Evolutionary conservation across 306 rosid species (phyloP).

Genomic region (Begonia fuchsioides): DNA sequence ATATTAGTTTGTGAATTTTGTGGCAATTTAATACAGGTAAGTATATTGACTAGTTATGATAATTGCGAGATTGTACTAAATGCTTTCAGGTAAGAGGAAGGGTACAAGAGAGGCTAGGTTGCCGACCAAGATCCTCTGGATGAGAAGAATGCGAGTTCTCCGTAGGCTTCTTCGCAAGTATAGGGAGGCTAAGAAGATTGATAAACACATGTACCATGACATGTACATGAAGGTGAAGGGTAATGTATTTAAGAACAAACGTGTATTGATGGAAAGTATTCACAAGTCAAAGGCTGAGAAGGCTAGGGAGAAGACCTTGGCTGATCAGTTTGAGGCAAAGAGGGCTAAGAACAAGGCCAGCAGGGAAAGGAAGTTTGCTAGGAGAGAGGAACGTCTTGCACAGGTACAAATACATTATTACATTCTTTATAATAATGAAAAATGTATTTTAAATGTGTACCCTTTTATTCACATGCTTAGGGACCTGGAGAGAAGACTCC

Average conservation of each 20-base stretch:
- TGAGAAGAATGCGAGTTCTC: conserved; percentile 95
- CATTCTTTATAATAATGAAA: neutral
- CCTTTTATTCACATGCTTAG: conserved; percentile 11
- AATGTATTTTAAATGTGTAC: neutral
- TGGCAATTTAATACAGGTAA: too few relatives aligned
- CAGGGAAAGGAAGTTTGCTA: conserved; percentile 70
- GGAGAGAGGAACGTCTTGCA: conserved; percentile 93
- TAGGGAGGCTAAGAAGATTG: conserved; percentile 81
- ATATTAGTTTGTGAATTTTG: too few relatives aligned
- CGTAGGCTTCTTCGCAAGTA: conserved; percentile 95
- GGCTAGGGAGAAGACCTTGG: conserved; percentile 91
- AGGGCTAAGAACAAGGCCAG: conserved; percentile 98
- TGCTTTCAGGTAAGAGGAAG: conserved; percentile 62
- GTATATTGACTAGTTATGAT: too few relatives aligned
- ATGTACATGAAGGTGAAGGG: conserved; percentile 99
- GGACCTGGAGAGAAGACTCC: conserved; percentile 67
- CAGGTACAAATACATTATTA: conserved; percentile 26
- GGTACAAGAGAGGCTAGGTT: conserved; percentile 99
- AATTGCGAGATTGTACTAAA: too few relatives aligned
- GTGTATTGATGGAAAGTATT: conserved; percentile 93
- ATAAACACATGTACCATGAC: conserved; percentile 96
- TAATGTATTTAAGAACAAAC: conserved; percentile 89
- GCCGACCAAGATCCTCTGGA: conserved; percentile 90
- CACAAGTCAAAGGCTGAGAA: conserved; percentile 98
- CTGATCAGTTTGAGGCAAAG: conserved; percentile 94